Percentiles rank a stretch among this genome's conserved stretches.
Conservation (phyloP, 2,329 filamentous ascomycete genomes). For the Xylogone sp. region DNA sequence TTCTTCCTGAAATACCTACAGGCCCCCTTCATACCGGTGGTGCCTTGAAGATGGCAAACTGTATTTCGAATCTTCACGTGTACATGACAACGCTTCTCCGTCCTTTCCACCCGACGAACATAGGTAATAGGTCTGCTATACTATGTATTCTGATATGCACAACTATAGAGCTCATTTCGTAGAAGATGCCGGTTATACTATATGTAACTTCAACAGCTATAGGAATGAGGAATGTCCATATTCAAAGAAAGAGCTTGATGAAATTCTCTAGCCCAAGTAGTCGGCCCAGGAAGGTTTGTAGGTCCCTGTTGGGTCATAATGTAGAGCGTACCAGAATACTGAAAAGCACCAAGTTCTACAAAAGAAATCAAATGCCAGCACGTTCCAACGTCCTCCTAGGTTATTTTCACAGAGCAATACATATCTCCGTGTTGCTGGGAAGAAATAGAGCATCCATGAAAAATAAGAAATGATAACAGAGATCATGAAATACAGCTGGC, state of each 20-base stretch:
- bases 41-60: constrained; percentile 26
- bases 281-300: background rate
- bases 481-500: background rate
- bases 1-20: no score
- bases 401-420: background rate
- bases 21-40: constrained; percentile 25
- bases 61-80: constrained; percentile 32
- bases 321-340: background rate
- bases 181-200: no score
- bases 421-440: background rate
- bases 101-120: constrained; percentile 37
- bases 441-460: background rate
- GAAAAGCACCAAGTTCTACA: background rate
- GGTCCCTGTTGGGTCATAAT: background rate
- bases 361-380: background rate
- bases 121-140: no score
- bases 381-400: background rate
- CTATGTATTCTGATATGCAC: no score
- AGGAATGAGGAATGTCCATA: no score
- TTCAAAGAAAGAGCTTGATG: background rate
- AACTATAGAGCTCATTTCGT: no score
- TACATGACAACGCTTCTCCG: constrained; percentile 33
- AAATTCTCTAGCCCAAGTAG: background rate
- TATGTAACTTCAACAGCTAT: no score
- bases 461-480: background rate